A percentile compares a stretch with the other conserved stretches of the same genome.
phyloP scores from a whole-genome alignment of 176 grass and related monocot genomes.

The Zoysia pacifica region DNA sequence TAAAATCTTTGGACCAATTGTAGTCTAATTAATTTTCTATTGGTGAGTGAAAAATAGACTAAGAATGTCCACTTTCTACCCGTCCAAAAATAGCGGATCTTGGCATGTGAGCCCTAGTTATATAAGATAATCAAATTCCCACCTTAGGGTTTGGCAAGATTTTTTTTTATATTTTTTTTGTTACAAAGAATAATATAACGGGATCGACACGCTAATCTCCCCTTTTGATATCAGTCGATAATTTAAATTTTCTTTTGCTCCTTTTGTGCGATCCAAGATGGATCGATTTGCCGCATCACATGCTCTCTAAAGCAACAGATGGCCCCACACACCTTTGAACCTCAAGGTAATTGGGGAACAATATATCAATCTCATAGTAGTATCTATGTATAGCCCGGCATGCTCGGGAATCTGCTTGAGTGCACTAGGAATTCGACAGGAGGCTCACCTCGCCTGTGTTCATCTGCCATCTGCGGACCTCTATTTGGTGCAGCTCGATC shows the following conservation, averaged over 20 bases:
- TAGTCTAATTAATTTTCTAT: not conserved
- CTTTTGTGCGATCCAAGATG: slow-evolving; percentile 40
- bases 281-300: slow-evolving; percentile 57
- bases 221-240: slow-evolving; percentile 19
- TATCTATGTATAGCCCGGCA: not conserved
- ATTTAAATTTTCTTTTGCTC: not conserved
- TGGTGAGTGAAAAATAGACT: not conserved
- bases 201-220: slow-evolving; percentile 30
- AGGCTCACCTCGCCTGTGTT: not conserved
- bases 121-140: not conserved
- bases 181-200: not conserved
- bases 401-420: slow-evolving; percentile 22
- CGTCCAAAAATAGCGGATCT: not conserved
- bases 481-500: slow-evolving; percentile 18
- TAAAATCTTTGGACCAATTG: not conserved
- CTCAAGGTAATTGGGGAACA: slow-evolving; percentile 29
- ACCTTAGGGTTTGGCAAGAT: not conserved
- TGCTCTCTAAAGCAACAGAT: slow-evolving; percentile 28
- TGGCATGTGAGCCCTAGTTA: not conserved
- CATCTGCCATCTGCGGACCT: slow-evolving; percentile 23
- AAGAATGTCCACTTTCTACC: not conserved
- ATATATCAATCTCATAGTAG: not conserved
- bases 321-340: slow-evolving; percentile 23
- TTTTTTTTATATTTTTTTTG: not conserved
- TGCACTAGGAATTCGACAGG: slow-evolving; percentile 45